A percentile compares a stretch with the other conserved stretches of the same genome.
These are phyloP conservation scores for Sistotremastrum niveocremeum DNA, from an alignment of 768 basidiomycete species.

Conservation along the genomic window DNA sequence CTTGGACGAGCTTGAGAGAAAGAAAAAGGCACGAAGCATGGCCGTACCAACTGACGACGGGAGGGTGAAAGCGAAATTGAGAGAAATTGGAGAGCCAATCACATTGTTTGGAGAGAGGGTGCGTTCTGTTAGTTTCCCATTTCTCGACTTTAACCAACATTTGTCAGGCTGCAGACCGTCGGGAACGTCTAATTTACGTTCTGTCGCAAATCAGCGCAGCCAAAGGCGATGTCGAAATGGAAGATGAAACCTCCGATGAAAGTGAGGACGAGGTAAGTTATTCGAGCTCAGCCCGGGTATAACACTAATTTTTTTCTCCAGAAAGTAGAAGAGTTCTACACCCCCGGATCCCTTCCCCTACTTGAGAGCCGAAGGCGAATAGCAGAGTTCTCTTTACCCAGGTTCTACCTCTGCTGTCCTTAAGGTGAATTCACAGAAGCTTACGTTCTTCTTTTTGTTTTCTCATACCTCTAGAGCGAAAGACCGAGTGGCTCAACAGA, in stretches of 20 bases:
- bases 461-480: constrained; percentile 69
- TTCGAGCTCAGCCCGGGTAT: neutral
- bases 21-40: constrained; percentile 85
- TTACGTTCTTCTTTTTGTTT: constrained; percentile 34
- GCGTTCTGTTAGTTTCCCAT: constrained; percentile 22
- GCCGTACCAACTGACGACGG: constrained; percentile 97
- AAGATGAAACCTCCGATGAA: constrained; percentile 53
- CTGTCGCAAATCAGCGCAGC: constrained; percentile 88
- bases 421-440: constrained; percentile 52
- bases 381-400: constrained; percentile 89
- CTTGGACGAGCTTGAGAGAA: constrained; percentile 91
- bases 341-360: constrained; percentile 78
- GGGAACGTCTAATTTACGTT: constrained; percentile 91
- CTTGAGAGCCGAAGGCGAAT: constrained; percentile 73
- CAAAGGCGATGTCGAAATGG: constrained; percentile 68
- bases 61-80: constrained; percentile 74
- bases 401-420: constrained; percentile 64
- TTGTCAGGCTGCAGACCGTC: constrained; percentile 78
- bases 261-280: constrained; percentile 60
- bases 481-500: constrained; percentile 86
- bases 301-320: constrained; percentile 1
- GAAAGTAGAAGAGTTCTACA: constrained; percentile 92
- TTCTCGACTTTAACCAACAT: constrained; percentile 7
- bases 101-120: constrained; percentile 97
- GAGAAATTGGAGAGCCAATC: constrained; percentile 94